These are phyloP conservation scores for Centrapalus pauciflorus DNA, from an alignment of 129 eudicot genomes.

Conservation along the genomic window DNA sequence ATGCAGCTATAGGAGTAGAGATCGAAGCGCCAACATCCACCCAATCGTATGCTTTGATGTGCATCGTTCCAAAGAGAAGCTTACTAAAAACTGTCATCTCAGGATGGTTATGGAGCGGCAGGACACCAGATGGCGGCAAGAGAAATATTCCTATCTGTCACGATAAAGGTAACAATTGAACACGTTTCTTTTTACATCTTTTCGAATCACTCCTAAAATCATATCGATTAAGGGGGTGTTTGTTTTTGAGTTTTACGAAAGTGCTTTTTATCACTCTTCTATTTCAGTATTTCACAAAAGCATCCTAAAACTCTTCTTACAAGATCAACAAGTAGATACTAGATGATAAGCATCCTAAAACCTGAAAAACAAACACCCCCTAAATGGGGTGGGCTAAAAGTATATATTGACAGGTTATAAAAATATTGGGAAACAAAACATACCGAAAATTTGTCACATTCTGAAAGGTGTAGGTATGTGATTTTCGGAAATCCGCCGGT, in stretches of 20 bases:
- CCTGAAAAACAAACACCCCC: too few species aligned
- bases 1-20: constrained; percentile 12
- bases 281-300: too few species aligned
- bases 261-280: too few species aligned
- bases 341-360: too few species aligned
- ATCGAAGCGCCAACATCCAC: constrained; percentile 26
- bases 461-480: constrained; percentile 70
- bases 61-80: constrained; percentile 87
- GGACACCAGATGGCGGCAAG: constrained; percentile 78
- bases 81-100: constrained; percentile 90
- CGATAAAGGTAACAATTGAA: neutral
- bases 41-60: constrained; percentile 83
- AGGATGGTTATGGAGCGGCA: constrained; percentile 92
- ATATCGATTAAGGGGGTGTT: too few species aligned
- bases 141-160: constrained; percentile 85
- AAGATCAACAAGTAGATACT: too few species aligned
- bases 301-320: too few species aligned
- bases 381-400: too few species aligned
- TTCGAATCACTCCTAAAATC: too few species aligned
- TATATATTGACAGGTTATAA: neutral
- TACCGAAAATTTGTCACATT: constrained; percentile 88
- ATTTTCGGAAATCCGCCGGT: constrained; percentile 46
- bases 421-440: constrained; percentile 16
- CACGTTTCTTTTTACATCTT: neutral
- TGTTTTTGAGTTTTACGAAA: too few species aligned